These are phyloP conservation scores for Acrocalymma vagum DNA, from an alignment of 2,329 filamentous ascomycete genomes.

Conservation along the genomic window DNA sequence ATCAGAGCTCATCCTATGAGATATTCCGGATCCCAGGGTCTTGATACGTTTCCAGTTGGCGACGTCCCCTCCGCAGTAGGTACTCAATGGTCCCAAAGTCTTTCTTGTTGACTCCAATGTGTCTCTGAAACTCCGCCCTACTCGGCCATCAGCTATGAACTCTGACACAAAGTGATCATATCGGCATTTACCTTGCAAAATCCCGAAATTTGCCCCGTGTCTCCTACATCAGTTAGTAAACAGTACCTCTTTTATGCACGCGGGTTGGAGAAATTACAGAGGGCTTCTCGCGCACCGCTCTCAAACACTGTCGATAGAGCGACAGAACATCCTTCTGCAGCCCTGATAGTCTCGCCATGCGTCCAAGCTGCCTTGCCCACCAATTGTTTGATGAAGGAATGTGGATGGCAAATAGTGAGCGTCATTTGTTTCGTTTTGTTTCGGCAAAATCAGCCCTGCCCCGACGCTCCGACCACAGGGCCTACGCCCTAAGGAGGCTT, in stretches of 20 bases:
- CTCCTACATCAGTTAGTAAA: constrained; percentile 51
- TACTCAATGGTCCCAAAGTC: constrained; percentile 90
- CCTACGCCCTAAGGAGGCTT: too few relatives aligned
- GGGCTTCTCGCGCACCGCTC: constrained; percentile 83
- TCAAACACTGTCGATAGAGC: constrained; percentile 86
- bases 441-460: too few relatives aligned
- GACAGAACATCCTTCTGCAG: constrained; percentile 88
- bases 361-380: background rate
- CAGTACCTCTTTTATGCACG: constrained; percentile 43
- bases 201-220: constrained; percentile 68
- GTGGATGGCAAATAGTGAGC: constrained; percentile 2
- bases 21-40: constrained; percentile 78
- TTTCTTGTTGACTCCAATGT: constrained; percentile 75
- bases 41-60: constrained; percentile 85
- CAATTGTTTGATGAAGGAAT: background rate
- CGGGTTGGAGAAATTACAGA: constrained; percentile 55
- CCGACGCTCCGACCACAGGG: too few relatives aligned
- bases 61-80: constrained; percentile 79
- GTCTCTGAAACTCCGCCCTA: constrained; percentile 80
- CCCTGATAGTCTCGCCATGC: constrained; percentile 72
- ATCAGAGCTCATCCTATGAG: constrained; percentile 7
- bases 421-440: background rate
- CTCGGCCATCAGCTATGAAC: constrained; percentile 15
- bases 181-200: constrained; percentile 65
- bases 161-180: background rate